Conservation (phyloP, 345 rosid species). For the Salix suchowensis region DNA sequence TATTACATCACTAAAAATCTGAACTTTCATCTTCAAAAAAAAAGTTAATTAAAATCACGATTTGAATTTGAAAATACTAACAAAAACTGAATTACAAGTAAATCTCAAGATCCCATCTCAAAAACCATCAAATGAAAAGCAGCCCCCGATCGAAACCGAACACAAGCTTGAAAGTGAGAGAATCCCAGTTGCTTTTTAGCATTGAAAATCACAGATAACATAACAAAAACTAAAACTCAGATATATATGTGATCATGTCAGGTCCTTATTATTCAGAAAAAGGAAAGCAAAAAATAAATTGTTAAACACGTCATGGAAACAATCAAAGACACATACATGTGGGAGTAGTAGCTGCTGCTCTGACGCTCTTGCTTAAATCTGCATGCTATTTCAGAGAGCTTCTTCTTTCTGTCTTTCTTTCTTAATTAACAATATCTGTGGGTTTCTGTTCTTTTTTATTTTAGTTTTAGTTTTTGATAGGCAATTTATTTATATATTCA, state of each 20-base stretch:
- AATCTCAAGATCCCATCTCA: background rate
- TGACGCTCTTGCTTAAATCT: background rate
- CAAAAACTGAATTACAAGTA: background rate
- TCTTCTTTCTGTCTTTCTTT: background rate
- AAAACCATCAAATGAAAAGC: constrained; percentile 3
- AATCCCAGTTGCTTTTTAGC: background rate
- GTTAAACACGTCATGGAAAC: background rate
- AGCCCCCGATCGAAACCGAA: background rate
- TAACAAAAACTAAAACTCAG: background rate
- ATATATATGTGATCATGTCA: background rate
- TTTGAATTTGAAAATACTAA: background rate
- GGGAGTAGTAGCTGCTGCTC: background rate
- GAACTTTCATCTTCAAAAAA: background rate
- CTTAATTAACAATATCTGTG: too few relatives aligned
- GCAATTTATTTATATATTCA: background rate
- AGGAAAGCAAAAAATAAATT: too few relatives aligned
- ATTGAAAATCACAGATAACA: background rate
- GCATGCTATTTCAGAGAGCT: background rate
- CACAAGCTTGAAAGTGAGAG: background rate
- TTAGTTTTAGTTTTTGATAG: background rate
- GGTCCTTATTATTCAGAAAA: background rate
- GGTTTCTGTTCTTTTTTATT: too few relatives aligned
- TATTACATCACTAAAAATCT: background rate
- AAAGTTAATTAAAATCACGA: background rate
- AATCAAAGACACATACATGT: background rate